A percentile compares a stretch with the other conserved stretches of the same genome.
Evolutionary conservation across 2,329 filamentous ascomycete genomes (phyloP).

Genomic region (Raffaelea ambrosiae): DNA sequence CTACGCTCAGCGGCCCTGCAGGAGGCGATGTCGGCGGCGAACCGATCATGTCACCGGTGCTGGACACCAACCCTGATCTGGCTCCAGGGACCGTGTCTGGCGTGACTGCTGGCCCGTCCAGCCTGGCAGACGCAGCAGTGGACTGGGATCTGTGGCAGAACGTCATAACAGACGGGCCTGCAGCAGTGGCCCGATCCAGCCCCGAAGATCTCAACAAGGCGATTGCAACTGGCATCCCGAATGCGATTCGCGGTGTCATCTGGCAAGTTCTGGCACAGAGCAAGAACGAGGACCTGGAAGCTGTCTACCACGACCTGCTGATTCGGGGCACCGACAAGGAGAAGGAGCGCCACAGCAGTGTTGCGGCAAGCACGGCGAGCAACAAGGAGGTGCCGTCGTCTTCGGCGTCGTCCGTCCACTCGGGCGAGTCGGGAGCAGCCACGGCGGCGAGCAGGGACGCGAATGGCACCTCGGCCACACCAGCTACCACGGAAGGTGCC

Average conservation of each 20-base stretch:
- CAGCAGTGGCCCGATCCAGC: constrained; percentile 79
- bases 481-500: background rate
- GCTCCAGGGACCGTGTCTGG: constrained; percentile 82
- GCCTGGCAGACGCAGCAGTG: constrained; percentile 59
- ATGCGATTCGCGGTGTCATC: constrained; percentile 92
- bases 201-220: constrained; percentile 83
- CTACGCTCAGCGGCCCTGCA: constrained; percentile 5
- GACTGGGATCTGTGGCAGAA: constrained; percentile 98
- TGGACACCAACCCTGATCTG: constrained; percentile 58
- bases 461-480: background rate
- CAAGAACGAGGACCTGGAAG: constrained; percentile 84
- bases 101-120: constrained; percentile 65
- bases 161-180: constrained; percentile 88
- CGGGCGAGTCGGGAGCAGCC: constrained; percentile 67
- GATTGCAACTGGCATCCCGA: constrained; percentile 88
- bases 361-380: constrained; percentile 33
- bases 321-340: constrained; percentile 76
- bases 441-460: constrained; percentile 30
- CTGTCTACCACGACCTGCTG: constrained; percentile 75
- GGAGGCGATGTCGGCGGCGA: constrained; percentile 15
- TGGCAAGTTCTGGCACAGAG: constrained; percentile 97
- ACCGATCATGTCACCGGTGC: constrained; percentile 39
- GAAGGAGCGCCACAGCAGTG: constrained; percentile 50
- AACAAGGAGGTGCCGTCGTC: constrained; percentile 61
- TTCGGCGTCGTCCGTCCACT: constrained; percentile 78